Base-by-base conservation (phyloP, 73 alveolate genomes). In the Paramecium primaurelia region DNA sequence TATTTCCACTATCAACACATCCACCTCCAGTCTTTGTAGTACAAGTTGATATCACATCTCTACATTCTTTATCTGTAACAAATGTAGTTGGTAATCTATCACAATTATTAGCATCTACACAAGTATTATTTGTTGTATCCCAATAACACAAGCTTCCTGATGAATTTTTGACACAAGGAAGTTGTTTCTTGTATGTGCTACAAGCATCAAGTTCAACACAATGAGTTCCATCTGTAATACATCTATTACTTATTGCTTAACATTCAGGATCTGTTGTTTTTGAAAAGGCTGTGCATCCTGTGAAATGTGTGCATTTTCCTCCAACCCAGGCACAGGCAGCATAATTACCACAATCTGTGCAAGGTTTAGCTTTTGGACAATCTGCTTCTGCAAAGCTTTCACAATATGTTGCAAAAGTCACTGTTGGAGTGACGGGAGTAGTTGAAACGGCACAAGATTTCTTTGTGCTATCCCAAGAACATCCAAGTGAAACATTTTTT, bases 181-280 rank as follows among this genome's bases (percentile, higher is more conserved):
- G 77, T 59, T 59, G 18, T 59, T 59, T 59, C 6, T 16, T 32
- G 58, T 28, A 69, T 26, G 45, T n/a, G 12, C 54, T 69, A 37
- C 86, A 69, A 25, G 86, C 26, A 16, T 25, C 38, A 14, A 40
- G 25, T 26, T 77, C 89, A 40, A 40, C 47, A 40, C 89, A 77
- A 18, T 77, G 60, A n/a, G 89, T 77, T 37, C 89, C 89, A 77
- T 77, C 86, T 0, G 86, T 34, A n/a, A 69, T 69, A 69, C 86
- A 69, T 69, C 38, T 30, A 32, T 30, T 69, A 69, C 58, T 28
- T 5, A 69, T 69, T 26, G 86, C 86, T 69, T 69, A 69, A 69
- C 86, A 69, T 1, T 69, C 86, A 37, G 69, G 18, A 4, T 32
- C 69, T 4, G 71, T 37, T 9, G 89, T 40, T 20, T 40, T 22